Base-by-base conservation (phyloP, 2,329 filamentous ascomycete species). In the Neopestalotiopsis rosae region DNA sequence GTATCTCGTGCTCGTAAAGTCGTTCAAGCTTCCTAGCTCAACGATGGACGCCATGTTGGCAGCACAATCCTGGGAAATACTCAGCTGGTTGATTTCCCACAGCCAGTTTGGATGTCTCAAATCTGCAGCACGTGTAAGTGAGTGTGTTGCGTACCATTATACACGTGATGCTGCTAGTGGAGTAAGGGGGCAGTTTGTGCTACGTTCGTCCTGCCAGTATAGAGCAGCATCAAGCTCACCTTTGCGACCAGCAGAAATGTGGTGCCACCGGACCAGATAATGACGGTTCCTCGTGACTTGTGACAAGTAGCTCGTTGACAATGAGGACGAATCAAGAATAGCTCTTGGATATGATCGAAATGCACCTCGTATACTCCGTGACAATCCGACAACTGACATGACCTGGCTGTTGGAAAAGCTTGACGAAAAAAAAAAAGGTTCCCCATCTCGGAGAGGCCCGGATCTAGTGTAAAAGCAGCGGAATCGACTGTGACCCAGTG, bases 1-100 rank as follows among this genome's bases (percentile, higher is more conserved):
- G 74, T 84, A 83, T 56, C 83, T 79, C 7, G 82, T 74, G 58
- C 82, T 77, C 6, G 74, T 77, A 34, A 84, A 78, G 32, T 76
- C 75, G 4, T 77, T 71, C 6, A 82, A 72, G 13, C 52, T 49
- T 5, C 78, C 78, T 9, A 79, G 67, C 13, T 76, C 72, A 30
- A 80, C 70, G 5, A 69, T 71, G 20, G 76, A 76, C 76, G 77
- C 76, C 2, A 69, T 73, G 34, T n/a, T 61, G 32, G 14, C 28
- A 38, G 20, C n/a, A 9, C 9, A 40, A 20, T 49, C 62, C 10
- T 34, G 40, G 49, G 20, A 38, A 30, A 20, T 49, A 7, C 14
- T 30, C 40, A 65, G n/a, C 3, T n/a, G 20, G 38, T 38, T 24
- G 20, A 65, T 10, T 10, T 52, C 62, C 14, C 49, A 14, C 14